These are phyloP conservation scores for Cordyceps militaris DNA, from an alignment of 2,329 filamentous ascomycete species.

Conservation along the genomic window DNA sequence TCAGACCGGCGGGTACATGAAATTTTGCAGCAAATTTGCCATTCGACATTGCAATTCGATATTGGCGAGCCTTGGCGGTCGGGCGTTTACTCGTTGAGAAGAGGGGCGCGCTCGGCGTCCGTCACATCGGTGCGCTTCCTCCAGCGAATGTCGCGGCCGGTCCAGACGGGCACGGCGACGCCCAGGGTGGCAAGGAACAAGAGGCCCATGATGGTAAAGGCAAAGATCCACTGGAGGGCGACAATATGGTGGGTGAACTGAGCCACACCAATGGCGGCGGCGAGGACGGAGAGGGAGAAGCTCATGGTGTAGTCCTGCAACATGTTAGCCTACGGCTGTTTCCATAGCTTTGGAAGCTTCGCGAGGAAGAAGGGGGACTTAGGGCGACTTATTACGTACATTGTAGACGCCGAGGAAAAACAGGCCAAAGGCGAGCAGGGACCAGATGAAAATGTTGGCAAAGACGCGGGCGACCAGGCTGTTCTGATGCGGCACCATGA, in stretches of 20 bases:
- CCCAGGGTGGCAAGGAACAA: slow-evolving; percentile 63
- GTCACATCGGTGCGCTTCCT: slow-evolving; percentile 31
- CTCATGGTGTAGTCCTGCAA: slow-evolving; percentile 66
- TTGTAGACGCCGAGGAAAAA: slow-evolving; percentile 71
- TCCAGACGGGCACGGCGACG: slow-evolving; percentile 57
- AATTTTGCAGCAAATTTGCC: background rate
- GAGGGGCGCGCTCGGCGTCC: slow-evolving; percentile 54
- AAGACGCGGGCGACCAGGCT: slow-evolving; percentile 66
- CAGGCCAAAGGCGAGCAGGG: slow-evolving; percentile 65
- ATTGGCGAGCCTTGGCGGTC: background rate
- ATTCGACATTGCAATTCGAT: background rate
- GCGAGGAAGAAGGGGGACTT: background rate
- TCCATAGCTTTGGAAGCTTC: background rate
- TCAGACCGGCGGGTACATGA: background rate
- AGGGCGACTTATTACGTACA: slow-evolving; percentile 35
- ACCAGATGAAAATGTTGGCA: slow-evolving; percentile 85
- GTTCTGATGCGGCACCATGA: slow-evolving; percentile 64
- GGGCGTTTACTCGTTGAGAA: slow-evolving; percentile 38
- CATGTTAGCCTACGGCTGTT: background rate
- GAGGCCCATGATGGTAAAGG: slow-evolving; percentile 71
- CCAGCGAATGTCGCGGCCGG: slow-evolving; percentile 50
- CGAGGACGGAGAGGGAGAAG: slow-evolving; percentile 66
- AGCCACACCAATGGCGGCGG: slow-evolving; percentile 67
- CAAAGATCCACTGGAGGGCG: slow-evolving; percentile 88
- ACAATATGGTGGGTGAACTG: slow-evolving; percentile 69